Conservation (phyloP, 192 early-diverging fungal species). For the Linnemannia hyalina region DNA sequence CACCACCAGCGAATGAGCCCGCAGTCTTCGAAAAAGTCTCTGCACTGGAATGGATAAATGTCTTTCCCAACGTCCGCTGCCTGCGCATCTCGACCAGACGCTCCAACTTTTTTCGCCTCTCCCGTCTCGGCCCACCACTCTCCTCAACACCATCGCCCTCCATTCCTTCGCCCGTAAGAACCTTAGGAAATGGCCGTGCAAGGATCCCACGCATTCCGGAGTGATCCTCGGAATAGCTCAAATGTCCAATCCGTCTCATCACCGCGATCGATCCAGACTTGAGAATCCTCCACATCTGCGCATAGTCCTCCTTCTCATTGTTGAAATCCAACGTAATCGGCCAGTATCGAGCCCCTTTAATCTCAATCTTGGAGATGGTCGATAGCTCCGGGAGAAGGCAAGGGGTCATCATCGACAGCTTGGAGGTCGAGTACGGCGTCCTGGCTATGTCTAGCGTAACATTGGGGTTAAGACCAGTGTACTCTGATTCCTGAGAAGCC, state of each 20-base stretch:
- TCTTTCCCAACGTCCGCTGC: background rate
- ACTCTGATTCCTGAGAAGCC: background rate
- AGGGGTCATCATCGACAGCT: constrained; percentile 65
- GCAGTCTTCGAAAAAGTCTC: background rate
- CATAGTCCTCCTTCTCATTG: constrained; percentile 39
- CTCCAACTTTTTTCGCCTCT: background rate
- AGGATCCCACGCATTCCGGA: constrained; percentile 40
- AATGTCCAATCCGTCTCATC: constrained; percentile 62
- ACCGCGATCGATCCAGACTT: constrained; percentile 55
- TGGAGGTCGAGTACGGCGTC: constrained; percentile 1
- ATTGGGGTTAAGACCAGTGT: constrained; percentile 1
- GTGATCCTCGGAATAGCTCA: constrained; percentile 58
- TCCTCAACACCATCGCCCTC: background rate
- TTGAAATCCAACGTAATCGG: constrained; percentile 58
- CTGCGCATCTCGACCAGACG: background rate
- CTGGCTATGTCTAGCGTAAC: constrained; percentile 11
- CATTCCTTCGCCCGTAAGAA: constrained; percentile 18
- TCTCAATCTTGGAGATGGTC: constrained; percentile 64
- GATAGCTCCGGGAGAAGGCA: constrained; percentile 69
- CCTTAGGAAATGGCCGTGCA: constrained; percentile 43
- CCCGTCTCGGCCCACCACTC: constrained; percentile 10
- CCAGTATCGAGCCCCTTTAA: constrained; percentile 71
- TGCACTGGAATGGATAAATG: background rate
- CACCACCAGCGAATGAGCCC: background rate
- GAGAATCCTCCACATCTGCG: constrained; percentile 48